Conservation (phyloP, 2,329 filamentous ascomycete species). For the Penicillium concentricum region DNA sequence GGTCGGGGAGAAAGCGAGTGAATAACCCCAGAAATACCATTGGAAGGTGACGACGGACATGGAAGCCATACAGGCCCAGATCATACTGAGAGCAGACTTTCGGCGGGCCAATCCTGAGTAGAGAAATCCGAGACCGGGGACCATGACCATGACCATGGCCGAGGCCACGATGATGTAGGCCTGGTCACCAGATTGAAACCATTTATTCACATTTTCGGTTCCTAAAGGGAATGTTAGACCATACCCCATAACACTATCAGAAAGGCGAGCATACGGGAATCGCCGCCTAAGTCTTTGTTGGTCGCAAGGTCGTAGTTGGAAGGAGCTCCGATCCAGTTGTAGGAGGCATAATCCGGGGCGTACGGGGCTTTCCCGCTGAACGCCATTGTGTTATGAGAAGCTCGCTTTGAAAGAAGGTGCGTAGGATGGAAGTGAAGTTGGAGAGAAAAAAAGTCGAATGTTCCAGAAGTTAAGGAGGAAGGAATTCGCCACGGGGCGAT, state of each 20-base stretch:
- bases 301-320: constrained; percentile 46
- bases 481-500: constrained; percentile 23
- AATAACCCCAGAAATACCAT: constrained; percentile 99
- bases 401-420: constrained; percentile 4
- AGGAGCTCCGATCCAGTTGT: constrained; percentile 50
- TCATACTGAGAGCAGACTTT: constrained; percentile 95
- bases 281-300: constrained; percentile 65
- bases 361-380: constrained; percentile 32
- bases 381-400: constrained; percentile 23
- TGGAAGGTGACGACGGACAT: constrained; percentile 91
- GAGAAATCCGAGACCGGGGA: constrained; percentile 93
- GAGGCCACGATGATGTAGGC: constrained; percentile 88
- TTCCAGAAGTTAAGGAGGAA: background rate
- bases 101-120: constrained; percentile 96
- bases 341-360: constrained; percentile 48
- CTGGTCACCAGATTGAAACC: constrained; percentile 88
- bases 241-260: background rate
- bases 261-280: constrained; percentile 65
- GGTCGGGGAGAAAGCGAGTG: constrained; percentile 80
- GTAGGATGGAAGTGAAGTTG: background rate
- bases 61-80: constrained; percentile 96
- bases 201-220: constrained; percentile 88
- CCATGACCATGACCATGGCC: constrained; percentile 94
- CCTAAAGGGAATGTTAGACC: constrained; percentile 50
- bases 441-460: constrained; percentile 6